Base-by-base conservation (phyloP, 805 yeast genomes). In the Lachancea dasiensis region DNA sequence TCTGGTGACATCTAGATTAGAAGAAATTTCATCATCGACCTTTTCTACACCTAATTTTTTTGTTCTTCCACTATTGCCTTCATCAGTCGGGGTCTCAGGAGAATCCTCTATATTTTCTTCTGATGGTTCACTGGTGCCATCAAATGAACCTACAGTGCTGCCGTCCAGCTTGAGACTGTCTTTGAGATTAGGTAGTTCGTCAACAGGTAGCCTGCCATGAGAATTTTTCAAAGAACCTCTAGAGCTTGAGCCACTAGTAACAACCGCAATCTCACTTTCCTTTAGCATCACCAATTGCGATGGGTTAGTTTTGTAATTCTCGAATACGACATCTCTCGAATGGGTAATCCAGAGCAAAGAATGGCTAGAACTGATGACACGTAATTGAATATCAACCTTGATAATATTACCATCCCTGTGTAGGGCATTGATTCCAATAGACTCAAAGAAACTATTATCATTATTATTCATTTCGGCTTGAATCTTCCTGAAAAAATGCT, bases 301-400 rank as follows among this genome's bases (percentile, higher is more conserved):
- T 25, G 69, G 68, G 19, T 59, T 52, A 11, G 65, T 58, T 22
- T 54, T 53, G 20, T 58, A 60, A 27, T 58, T 58, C 22, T 54
- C 55, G 20, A 55, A 54, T 3, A 55, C 58, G 18, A 55, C 61
- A 40, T 58, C 63, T 50, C 90, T 76, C 1, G 90, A 80, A 55
- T 84, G 87, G 0, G 95, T 86, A 8, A 90, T 72, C 97, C 97
- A 90, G 15, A 89, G 60, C 3, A 85, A 77, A 36, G 72, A 70
- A 6, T 78, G 67, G 14, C 74, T 77, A 10, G 65, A 52, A 15
- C 75, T 70, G 21, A 84, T 67, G 3, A 85, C 84, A 40, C 96
- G 69, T 35, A 90, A 55, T 59, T 89, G 97, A 10, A 85, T 75
- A 61, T 89, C 97, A 27, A 89, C 70, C 39, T 70, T 72, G 19